Percentiles rank a stretch among this genome's conserved stretches.
These are phyloP conservation scores for Saturnispora quitensis DNA, from an alignment of 805 yeast genomes.

Conservation along the genomic window DNA sequence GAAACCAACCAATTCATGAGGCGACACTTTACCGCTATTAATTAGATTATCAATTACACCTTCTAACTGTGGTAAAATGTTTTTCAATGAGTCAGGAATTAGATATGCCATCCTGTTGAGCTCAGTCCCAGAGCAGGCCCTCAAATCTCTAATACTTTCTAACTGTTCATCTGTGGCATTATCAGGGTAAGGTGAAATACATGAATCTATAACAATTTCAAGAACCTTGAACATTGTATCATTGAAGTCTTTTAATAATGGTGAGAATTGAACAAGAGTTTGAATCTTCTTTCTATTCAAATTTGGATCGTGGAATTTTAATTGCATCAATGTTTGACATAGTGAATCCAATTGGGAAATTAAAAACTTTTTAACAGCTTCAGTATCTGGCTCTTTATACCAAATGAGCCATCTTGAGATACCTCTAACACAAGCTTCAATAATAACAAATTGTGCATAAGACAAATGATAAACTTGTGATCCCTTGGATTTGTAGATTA, in stretches of 20 bases:
- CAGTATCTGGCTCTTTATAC: slow-evolving; percentile 56
- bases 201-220: slow-evolving; percentile 76
- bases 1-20: slow-evolving; percentile 87
- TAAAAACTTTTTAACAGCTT: slow-evolving; percentile 42
- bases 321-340: slow-evolving; percentile 64
- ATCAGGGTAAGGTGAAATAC: slow-evolving; percentile 72
- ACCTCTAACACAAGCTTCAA: slow-evolving; percentile 87
- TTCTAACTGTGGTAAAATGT: slow-evolving; percentile 75
- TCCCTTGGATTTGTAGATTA: slow-evolving; percentile 47
- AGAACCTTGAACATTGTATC: slow-evolving; percentile 71
- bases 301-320: slow-evolving; percentile 73
- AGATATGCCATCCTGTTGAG: slow-evolving; percentile 86
- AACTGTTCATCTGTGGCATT: slow-evolving; percentile 51
- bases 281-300: slow-evolving; percentile 80
- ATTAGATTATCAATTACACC: slow-evolving; percentile 67
- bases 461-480: slow-evolving; percentile 68
- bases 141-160: slow-evolving; percentile 74
- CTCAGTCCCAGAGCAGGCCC: slow-evolving; percentile 92
- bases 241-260: slow-evolving; percentile 69
- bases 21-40: slow-evolving; percentile 27
- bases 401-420: slow-evolving; percentile 93
- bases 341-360: slow-evolving; percentile 53
- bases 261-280: slow-evolving; percentile 89
- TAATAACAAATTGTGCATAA: slow-evolving; percentile 71
- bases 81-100: slow-evolving; percentile 85